Percentiles rank a stretch among this genome's conserved stretches.
phyloP scores from a whole-genome alignment of 2,329 filamentous ascomycete species.

The Fusarium sp. region DNA sequence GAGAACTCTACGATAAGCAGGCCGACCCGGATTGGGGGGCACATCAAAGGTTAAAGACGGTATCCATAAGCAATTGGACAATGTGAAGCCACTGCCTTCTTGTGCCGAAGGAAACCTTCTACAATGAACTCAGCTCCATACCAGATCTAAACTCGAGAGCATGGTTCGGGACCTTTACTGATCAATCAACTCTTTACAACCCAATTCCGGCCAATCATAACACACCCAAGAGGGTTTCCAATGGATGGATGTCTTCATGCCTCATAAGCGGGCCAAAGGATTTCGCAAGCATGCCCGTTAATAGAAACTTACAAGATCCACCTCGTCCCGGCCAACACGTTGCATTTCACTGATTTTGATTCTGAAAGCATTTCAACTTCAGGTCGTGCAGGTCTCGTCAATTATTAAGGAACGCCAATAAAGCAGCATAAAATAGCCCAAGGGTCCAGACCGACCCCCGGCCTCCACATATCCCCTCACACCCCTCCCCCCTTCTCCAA shows the following conservation, averaged over 20 bases:
- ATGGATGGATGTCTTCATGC: neutral
- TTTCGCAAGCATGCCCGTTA: neutral
- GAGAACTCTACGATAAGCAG: too few species aligned
- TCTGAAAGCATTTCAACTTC: neutral
- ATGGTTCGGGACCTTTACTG: neutral
- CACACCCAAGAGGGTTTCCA: neutral
- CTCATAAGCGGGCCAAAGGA: neutral
- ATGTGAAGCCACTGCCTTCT: neutral
- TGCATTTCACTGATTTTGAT: neutral
- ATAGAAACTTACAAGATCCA: neutral
- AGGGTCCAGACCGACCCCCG: conserved; percentile 21
- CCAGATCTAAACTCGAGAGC: neutral
- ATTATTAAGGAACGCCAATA: conserved; percentile 4
- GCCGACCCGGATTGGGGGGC: too few species aligned
- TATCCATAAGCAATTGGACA: neutral
- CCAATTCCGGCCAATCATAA: neutral
- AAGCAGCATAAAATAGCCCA: conserved; percentile 1
- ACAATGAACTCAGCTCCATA: neutral
- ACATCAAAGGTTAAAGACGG: neutral
- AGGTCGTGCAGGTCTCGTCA: neutral
- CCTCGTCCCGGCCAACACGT: neutral
- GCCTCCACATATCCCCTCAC: neutral
- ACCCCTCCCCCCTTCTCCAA: neutral
- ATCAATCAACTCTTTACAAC: neutral
- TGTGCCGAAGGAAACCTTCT: neutral